phyloP scores from a whole-genome alignment of 768 basidiomycete genomes.

The Kwoniella mangroviensis region DNA sequence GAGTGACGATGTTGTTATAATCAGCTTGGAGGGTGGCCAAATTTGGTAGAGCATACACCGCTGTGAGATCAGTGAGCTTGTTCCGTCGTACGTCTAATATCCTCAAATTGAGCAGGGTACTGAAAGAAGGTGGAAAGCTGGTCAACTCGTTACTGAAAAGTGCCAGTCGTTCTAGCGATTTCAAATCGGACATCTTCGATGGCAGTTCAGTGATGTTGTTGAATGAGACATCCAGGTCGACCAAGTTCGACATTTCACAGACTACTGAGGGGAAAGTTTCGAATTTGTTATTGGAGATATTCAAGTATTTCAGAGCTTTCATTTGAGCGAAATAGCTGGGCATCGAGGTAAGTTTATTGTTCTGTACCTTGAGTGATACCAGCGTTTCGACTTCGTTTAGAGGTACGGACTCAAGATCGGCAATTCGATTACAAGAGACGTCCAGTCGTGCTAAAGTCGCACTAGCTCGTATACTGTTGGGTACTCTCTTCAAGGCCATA shows the following conservation, averaged over 20 bases:
- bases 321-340: slow-evolving; percentile 84
- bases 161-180: slow-evolving; percentile 70
- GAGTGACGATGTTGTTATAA: slow-evolving; percentile 77
- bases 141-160: slow-evolving; percentile 85
- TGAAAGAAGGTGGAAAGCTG: slow-evolving; percentile 70
- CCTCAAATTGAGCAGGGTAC: slow-evolving; percentile 66
- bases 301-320: slow-evolving; percentile 72
- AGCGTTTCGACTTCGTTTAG: slow-evolving; percentile 77
- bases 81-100: slow-evolving; percentile 87
- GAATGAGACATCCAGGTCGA: slow-evolving; percentile 91
- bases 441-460: slow-evolving; percentile 77
- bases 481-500: slow-evolving; percentile 94
- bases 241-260: slow-evolving; percentile 71
- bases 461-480: slow-evolving; percentile 77
- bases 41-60: slow-evolving; percentile 71
- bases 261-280: slow-evolving; percentile 73
- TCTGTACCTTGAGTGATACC: slow-evolving; percentile 73
- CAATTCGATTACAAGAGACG: slow-evolving; percentile 87
- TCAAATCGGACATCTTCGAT: slow-evolving; percentile 73
- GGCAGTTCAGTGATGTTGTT: slow-evolving; percentile 84
- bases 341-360: slow-evolving; percentile 85
- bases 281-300: slow-evolving; percentile 97
- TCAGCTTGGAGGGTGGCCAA: slow-evolving; percentile 75
- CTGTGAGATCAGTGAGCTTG: slow-evolving; percentile 72
- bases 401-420: slow-evolving; percentile 81